A percentile compares a stretch with the other conserved stretches of the same genome.
phyloP scores from a whole-genome alignment of 768 basidiomycete species.

The Suillus sp. region DNA sequence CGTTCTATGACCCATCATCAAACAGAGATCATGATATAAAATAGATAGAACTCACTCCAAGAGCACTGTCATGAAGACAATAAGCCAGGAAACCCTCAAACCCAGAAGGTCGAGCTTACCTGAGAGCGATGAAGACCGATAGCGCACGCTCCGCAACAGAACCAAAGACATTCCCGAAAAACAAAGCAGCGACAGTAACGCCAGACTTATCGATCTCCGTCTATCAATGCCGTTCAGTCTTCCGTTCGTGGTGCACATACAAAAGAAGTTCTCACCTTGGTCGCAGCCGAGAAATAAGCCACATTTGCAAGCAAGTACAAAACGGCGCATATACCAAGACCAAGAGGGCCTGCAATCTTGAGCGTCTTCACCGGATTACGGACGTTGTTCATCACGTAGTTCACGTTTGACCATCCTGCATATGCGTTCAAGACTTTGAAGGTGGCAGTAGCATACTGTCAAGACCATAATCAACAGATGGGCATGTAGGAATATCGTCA shows the following conservation, averaged over 20 bases:
- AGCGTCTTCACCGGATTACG: conserved; percentile 60
- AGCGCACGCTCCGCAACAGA: conserved; percentile 51
- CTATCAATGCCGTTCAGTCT: conserved; percentile 18
- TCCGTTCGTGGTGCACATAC: not conserved
- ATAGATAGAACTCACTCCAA: conserved; percentile 31
- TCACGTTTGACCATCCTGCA: conserved; percentile 56
- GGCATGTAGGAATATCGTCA: not conserved
- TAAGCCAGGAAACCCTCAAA: not conserved
- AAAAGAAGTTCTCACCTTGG: conserved; percentile 19
- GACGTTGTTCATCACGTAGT: conserved; percentile 63
- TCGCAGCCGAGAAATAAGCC: conserved; percentile 51
- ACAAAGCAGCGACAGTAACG: conserved; percentile 60
- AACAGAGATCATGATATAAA: not conserved
- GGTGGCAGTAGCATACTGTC: conserved; percentile 60
- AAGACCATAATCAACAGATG: not conserved
- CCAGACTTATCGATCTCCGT: conserved; percentile 49
- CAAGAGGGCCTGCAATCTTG: conserved; percentile 62
- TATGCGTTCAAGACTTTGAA: conserved; percentile 58
- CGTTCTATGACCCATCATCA: conserved; percentile 23
- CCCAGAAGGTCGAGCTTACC: conserved; percentile 32
- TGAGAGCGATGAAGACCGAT: conserved; percentile 59
- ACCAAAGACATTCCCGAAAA: conserved; percentile 63
- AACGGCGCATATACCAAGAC: conserved; percentile 52
- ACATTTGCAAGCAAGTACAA: conserved; percentile 60
- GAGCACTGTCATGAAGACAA: conserved; percentile 31